Base-by-base conservation (phyloP, 1,284 basidiomycete species). In the Flammula alnicola region DNA sequence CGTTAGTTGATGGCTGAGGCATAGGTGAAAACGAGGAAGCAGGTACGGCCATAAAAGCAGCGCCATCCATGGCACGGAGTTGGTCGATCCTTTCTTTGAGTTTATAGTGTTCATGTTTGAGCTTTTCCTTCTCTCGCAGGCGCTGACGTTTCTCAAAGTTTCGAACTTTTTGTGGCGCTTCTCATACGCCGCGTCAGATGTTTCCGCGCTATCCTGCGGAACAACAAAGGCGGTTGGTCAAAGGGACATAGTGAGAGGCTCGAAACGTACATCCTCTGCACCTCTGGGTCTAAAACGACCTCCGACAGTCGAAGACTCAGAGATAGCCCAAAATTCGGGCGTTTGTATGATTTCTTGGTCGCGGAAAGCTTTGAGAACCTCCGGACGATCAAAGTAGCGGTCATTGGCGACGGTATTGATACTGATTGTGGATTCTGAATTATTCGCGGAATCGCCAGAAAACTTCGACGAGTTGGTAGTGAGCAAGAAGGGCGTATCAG, bases 51-150 rank as follows among this genome's bases (percentile, higher is more conserved):
- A 88, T 76, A 66, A 91, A 92, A 1, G 84, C 82, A 41, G 78
- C 68, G 35, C 78, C 67, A 55, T 93, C 89, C 80, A 91, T 86
- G 14, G 72, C 76, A 54, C 80, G 82, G 51, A 96, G 76, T 63
- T 94, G 86, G 37, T 95, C 93, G 55, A 95, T 90, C 26, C 93
- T 83, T 62, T 92, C 84, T 61, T 88, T 87, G 61, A 97, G 83
- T 67, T 94, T 95, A 72, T 94, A 92, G 55, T 94, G 91, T 63
- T 94, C 91, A 56, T 93, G 88, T 65, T 89, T 85, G 52, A 97
- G 80, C 63, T 93, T 92, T 67, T 95, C 93, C 67, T 92, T 91
- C 70, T 96, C 93, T 47, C 92, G 81, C 32, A 92, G 74, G 3
- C 92, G 84, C 63, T 89, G 85, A 9, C 91, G 81, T 65, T 91